A percentile compares a stretch with the other conserved stretches of the same genome.
phyloP scores from a whole-genome alignment of 495 filamentous ascomycete species.

The Hapsidospora chrysogenum region DNA sequence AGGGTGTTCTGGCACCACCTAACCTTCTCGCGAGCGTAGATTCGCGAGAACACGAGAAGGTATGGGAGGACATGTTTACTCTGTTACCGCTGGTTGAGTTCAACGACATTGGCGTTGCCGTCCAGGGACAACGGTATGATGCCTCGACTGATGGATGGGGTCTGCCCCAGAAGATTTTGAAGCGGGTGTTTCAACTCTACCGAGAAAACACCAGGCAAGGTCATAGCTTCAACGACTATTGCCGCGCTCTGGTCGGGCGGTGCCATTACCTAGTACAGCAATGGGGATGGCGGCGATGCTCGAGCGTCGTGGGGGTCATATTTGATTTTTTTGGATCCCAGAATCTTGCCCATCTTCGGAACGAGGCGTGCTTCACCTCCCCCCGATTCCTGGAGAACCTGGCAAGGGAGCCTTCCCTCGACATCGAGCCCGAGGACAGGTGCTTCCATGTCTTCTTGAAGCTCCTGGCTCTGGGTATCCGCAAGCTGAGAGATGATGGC shows the following conservation, averaged over 20 bases:
- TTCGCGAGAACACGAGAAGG: conserved; percentile 41
- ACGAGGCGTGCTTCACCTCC: conserved; percentile 62
- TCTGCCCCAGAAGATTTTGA: conserved; percentile 46
- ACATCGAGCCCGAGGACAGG: conserved; percentile 49
- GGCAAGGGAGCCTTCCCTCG: conserved; percentile 39
- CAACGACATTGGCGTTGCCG: conserved; percentile 45
- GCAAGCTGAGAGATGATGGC: conserved; percentile 37
- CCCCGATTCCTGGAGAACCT: conserved; percentile 66
- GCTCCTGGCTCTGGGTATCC: conserved; percentile 53
- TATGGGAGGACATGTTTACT: conserved; percentile 61
- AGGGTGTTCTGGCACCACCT: conserved; percentile 24
- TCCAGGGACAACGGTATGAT: conserved; percentile 37
- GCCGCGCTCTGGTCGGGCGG: conserved; percentile 51
- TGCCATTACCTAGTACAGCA: conserved; percentile 61
- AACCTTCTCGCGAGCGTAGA: conserved; percentile 21
- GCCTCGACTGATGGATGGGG: conserved; percentile 52
- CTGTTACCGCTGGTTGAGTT: conserved; percentile 65
- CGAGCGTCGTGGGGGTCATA: conserved; percentile 55
- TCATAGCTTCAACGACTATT: conserved; percentile 65
- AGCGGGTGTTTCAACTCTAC: conserved; percentile 50
- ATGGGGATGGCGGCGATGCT: conserved; percentile 82
- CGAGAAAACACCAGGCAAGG: conserved; percentile 34
- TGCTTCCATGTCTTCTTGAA: conserved; percentile 93
- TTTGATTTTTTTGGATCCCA: conserved; percentile 86
- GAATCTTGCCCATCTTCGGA: conserved; percentile 52